These are phyloP conservation scores for Mycena galopus DNA, from an alignment of 768 basidiomycete species.

Conservation along the genomic window DNA sequence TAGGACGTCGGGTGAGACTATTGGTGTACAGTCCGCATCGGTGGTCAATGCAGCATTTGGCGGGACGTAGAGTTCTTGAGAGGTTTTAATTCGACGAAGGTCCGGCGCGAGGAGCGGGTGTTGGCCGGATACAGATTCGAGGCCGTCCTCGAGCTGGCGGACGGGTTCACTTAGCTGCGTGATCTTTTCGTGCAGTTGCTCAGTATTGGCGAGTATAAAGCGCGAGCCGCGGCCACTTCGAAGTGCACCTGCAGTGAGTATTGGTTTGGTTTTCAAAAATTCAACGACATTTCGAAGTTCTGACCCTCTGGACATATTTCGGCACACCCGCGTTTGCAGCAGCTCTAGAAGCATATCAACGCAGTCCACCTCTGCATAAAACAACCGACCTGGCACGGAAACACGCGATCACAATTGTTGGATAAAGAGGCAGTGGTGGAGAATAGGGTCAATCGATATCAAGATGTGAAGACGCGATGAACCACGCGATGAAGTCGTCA, in stretches of 20 bases:
- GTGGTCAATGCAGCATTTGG: slow-evolving; percentile 27
- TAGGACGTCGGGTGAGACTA: slow-evolving; percentile 63
- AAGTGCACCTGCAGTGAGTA: slow-evolving; percentile 28
- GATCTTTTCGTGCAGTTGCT: slow-evolving; percentile 65
- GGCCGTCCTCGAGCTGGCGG: slow-evolving; percentile 72
- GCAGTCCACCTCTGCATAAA: slow-evolving; percentile 19
- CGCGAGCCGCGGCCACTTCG: slow-evolving; percentile 47
- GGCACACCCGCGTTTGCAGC: slow-evolving; percentile 74
- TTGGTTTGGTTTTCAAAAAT: slow-evolving; percentile 29
- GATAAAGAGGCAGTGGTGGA: no score
- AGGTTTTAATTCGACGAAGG: slow-evolving; percentile 72
- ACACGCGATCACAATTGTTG: slow-evolving; percentile 77
- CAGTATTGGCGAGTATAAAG: slow-evolving; percentile 78
- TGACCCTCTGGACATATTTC: slow-evolving; percentile 64
- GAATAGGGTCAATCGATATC: no score
- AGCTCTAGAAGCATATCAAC: slow-evolving; percentile 56
- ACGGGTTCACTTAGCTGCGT: slow-evolving; percentile 72
- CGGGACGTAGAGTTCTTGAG: slow-evolving; percentile 71
- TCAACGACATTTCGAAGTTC: slow-evolving; percentile 25
- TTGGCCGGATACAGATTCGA: slow-evolving; percentile 59
- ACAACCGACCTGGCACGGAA: slow-evolving; percentile 68
- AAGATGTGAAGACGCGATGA: no score
- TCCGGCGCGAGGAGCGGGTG: slow-evolving; percentile 74
- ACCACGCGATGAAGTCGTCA: no score
- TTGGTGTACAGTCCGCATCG: slow-evolving; percentile 39